A percentile compares a stretch with the other conserved stretches of the same genome.
These are phyloP conservation scores for Euryodendron excelsum DNA, from an alignment of 148 eudicot species.

Conservation along the genomic window DNA sequence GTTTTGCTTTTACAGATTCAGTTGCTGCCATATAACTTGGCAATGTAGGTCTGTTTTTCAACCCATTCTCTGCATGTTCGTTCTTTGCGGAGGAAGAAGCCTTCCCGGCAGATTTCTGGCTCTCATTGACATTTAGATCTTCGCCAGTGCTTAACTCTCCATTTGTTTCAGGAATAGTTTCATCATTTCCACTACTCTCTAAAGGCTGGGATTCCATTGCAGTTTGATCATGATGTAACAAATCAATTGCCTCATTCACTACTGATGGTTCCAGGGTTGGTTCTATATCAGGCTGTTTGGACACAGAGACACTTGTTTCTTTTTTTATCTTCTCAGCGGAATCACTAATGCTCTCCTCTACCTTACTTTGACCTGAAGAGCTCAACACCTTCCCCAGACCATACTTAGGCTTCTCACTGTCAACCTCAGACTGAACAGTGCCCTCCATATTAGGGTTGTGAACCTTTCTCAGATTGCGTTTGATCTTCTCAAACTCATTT, in stretches of 20 bases:
- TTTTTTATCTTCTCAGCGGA: slow-evolving; percentile 29
- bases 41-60: slow-evolving; percentile 38
- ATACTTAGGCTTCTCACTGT: slow-evolving; percentile 27
- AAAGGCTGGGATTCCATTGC: slow-evolving; percentile 24
- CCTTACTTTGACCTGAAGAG: slow-evolving; percentile 20
- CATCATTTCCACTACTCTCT: slow-evolving; percentile 31
- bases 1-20: slow-evolving; percentile 57
- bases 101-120: slow-evolving; percentile 41
- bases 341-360: slow-evolving; percentile 19
- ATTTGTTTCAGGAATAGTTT: slow-evolving; percentile 28
- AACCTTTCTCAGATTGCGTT: slow-evolving; percentile 57
- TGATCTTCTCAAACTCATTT: slow-evolving; percentile 54
- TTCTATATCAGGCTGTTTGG: slow-evolving; percentile 26
- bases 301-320: slow-evolving; percentile 18
- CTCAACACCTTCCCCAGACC: slow-evolving; percentile 21
- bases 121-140: slow-evolving; percentile 27
- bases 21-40: slow-evolving; percentile 67
- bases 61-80: slow-evolving; percentile 43
- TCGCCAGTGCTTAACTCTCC: slow-evolving; percentile 34
- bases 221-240: slow-evolving; percentile 29
- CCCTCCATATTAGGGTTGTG: slow-evolving; percentile 37
- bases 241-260: slow-evolving; percentile 23
- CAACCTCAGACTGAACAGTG: slow-evolving; percentile 26
- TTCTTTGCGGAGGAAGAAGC: slow-evolving; percentile 48
- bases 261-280: slow-evolving; percentile 18